A percentile compares a stretch with the other conserved stretches of the same genome.
Conservation (phyloP, 2,329 filamentous ascomycete genomes). For the Xylariomycetidae sp. region DNA sequence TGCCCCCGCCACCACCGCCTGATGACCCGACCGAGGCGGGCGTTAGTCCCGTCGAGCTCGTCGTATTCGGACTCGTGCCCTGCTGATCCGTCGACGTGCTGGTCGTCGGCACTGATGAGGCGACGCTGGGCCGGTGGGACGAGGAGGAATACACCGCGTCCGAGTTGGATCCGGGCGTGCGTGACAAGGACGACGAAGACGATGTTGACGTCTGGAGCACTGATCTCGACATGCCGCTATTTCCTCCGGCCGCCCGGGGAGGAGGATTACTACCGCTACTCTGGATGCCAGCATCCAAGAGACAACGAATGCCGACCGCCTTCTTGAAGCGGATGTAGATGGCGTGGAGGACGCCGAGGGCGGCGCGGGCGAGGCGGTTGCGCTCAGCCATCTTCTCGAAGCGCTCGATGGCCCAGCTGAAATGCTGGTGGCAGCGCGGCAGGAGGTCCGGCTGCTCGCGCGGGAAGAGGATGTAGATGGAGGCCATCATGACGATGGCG, state of each 20-base stretch:
- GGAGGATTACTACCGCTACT: slow-evolving; percentile 7
- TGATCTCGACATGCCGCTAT: too few species aligned
- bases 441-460: slow-evolving; percentile 47
- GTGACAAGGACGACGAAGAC: too few species aligned
- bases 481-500: slow-evolving; percentile 56
- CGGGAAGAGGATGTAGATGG: slow-evolving; percentile 58
- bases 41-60: slow-evolving; percentile 18
- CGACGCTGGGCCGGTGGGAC: slow-evolving; percentile 6
- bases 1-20: too few species aligned
- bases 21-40: slow-evolving; percentile 12
- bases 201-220: too few species aligned
- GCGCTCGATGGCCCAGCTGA: slow-evolving; percentile 54
- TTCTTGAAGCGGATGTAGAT: slow-evolving; percentile 51
- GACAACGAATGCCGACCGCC: slow-evolving; percentile 35
- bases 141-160: slow-evolving; percentile 5
- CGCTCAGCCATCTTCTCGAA: slow-evolving; percentile 52
- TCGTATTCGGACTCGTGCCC: slow-evolving; percentile 13
- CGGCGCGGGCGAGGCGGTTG: slow-evolving; percentile 50
- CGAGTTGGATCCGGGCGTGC: slow-evolving; percentile 4
- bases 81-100: slow-evolving; percentile 14
- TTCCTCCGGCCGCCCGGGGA: too few species aligned
- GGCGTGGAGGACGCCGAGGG: slow-evolving; percentile 50
- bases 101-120: slow-evolving; percentile 8
- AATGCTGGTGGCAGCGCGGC: slow-evolving; percentile 47
- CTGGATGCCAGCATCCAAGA: slow-evolving; percentile 11